Conservation (phyloP, 805 yeast genomes). For the Blastobotrys mokoenaii region DNA sequence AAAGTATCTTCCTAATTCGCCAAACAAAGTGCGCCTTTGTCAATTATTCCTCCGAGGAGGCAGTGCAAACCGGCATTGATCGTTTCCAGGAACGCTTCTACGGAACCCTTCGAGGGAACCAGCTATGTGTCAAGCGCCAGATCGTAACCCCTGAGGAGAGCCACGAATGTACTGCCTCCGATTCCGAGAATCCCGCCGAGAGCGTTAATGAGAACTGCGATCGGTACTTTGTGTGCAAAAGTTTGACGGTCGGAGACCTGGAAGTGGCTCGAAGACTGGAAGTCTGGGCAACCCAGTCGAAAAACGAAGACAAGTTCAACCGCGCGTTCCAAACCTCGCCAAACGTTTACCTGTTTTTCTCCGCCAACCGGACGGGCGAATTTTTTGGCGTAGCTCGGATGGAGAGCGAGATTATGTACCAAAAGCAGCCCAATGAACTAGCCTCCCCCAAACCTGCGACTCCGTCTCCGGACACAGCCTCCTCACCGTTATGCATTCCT, state of each 20-base stretch:
- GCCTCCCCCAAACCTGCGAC: background rate
- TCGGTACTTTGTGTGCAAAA: slow-evolving; percentile 33
- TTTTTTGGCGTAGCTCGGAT: slow-evolving; percentile 35
- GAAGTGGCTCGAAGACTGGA: slow-evolving; percentile 27
- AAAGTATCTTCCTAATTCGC: slow-evolving; percentile 32
- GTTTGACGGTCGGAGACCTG: slow-evolving; percentile 32
- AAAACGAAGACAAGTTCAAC: slow-evolving; percentile 32
- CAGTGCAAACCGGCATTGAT: slow-evolving; percentile 26
- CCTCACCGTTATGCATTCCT: background rate
- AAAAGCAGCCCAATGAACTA: background rate
- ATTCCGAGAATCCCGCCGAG: background rate
- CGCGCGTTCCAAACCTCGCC: slow-evolving; percentile 28
- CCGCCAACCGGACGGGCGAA: slow-evolving; percentile 34
- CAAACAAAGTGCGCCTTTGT: slow-evolving; percentile 37
- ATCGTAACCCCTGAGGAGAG: background rate
- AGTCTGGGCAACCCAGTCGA: slow-evolving; percentile 35
- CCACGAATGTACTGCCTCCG: background rate
- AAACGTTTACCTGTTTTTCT: slow-evolving; percentile 32
- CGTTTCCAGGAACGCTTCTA: slow-evolving; percentile 16
- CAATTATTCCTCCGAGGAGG: slow-evolving; percentile 27
- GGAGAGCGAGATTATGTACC: slow-evolving; percentile 14
- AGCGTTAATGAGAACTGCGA: background rate
- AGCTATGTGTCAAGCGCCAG: slow-evolving; percentile 24
- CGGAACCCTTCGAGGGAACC: slow-evolving; percentile 28
- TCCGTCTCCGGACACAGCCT: background rate